Conservation (phyloP, 805 yeast genomes). For the Priceomyces haplophilus region DNA sequence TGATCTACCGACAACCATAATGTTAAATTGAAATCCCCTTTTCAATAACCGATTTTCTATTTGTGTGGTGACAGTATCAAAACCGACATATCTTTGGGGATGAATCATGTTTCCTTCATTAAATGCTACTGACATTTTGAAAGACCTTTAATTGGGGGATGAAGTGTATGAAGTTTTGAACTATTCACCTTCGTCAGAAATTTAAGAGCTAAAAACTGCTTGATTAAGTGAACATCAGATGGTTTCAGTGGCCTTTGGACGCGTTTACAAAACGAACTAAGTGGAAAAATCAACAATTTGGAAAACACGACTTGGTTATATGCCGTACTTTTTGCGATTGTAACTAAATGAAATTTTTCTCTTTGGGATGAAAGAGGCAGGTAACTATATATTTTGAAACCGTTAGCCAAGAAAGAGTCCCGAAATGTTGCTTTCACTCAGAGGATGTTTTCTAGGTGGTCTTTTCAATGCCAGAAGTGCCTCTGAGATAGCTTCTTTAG, state of each 20-base stretch:
- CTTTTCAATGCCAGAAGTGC: background rate
- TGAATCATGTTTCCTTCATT: conserved; percentile 26
- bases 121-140: conserved; percentile 3
- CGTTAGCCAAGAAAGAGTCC: background rate
- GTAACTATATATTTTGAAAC: background rate
- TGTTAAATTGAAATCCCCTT: conserved; percentile 89
- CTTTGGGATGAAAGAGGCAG: background rate
- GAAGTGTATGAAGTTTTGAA: no score
- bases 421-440: background rate
- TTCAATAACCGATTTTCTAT: conserved; percentile 89
- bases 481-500: background rate
- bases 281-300: conserved; percentile 2
- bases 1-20: conserved; percentile 87
- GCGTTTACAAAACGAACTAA: conserved; percentile 3
- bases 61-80: conserved; percentile 93
- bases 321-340: background rate
- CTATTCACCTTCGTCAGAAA: background rate
- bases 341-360: background rate
- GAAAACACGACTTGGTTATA: conserved; percentile 1
- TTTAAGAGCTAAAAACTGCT: background rate
- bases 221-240: background rate
- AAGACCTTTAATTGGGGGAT: no score
- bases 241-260: conserved; percentile 2
- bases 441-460: background rate
- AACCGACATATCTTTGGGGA: conserved; percentile 86